Evolutionary conservation across 2,329 filamentous ascomycete genomes (phyloP).

Genomic region (Fusarium poae): DNA sequence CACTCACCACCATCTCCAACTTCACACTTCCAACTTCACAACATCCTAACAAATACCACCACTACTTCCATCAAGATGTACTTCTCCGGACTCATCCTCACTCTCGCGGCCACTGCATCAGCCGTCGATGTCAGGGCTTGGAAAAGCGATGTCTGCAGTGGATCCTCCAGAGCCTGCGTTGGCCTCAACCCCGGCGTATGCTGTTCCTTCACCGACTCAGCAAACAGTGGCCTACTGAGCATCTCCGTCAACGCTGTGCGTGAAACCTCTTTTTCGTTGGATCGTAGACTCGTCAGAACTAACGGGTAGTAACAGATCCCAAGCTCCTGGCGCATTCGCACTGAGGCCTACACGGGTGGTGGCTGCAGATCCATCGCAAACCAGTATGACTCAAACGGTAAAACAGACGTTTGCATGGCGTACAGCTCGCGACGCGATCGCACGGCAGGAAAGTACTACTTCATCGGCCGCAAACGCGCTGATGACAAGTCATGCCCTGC

Average conservation of each 20-base stretch:
- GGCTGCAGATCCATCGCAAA: not conserved
- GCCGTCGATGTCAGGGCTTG: not conserved
- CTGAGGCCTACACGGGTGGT: not conserved
- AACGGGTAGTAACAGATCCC: not conserved
- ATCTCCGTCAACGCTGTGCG: too few species aligned
- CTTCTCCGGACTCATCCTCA: not conserved
- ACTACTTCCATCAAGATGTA: not conserved
- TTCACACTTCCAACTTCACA: not conserved
- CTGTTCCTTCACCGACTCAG: not conserved
- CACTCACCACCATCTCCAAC: not conserved
- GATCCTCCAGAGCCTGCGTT: not conserved
- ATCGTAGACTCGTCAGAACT: not conserved
- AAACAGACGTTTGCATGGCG: not conserved
- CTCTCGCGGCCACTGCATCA: not conserved
- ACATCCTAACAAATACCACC: not conserved
- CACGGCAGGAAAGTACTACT: not conserved
- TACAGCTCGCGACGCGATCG: not conserved
- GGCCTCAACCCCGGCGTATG: not conserved
- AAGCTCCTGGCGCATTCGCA: not conserved
- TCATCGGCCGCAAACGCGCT: not conserved
- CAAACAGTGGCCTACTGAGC: too few species aligned
- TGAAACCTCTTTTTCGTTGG: not conserved
- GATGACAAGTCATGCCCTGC: not conserved
- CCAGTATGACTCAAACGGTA: not conserved
- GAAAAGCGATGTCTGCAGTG: rapidly evolving